Evolutionary conservation across 495 filamentous ascomycete species (phyloP), one percentile per base, ranked within the genome.

Genomic region (Neurospora sp.): DNA sequence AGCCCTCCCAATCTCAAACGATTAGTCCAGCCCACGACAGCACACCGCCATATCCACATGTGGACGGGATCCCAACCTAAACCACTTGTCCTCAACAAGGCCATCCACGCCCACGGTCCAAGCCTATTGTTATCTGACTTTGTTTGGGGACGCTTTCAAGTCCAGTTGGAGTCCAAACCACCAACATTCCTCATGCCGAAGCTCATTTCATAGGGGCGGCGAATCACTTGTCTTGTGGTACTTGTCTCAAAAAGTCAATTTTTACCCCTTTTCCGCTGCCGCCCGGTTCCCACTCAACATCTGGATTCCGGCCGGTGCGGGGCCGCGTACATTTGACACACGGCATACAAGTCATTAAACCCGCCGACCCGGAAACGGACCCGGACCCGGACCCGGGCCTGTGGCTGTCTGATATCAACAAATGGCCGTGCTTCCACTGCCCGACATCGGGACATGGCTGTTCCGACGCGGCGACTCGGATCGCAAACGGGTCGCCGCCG

Each of bases 401-500:
- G 15, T 19, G 42, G 0, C 69, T 39, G 69, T 36, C 36, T 39
- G 21, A 19, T 36, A 4, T 4, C 13, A 19, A 39, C 31, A 42
- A 36, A 78, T 78, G 78, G 77, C 72, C 31, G 73, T 78, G 54
- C 73, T 79, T 31, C 54, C 54, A 62, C 3, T 62, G 24, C 75
- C 75, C 8, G 78, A 78, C 54, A 70, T 78, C 36, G 74, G 75
- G 2, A 73, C 73, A 9, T 79, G 79, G 79, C 75, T 80, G 21
- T 42, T 79, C 42, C 77, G 78, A 6, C 76, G 76, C 7, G 75
- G 74, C 34, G 74, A 75, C n/a, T 72, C 77, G 39, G 76, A 78
- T 6, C 36, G 36, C 37, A 69, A 70, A 66, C 54, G 54, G 15
- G 28, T 31, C 54, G 54, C 54, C 71, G 48, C 74, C 11, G 74